Evolutionary conservation across 2,329 filamentous ascomycete genomes (phyloP), one percentile per base, ranked within the genome.

Genomic region (Simplicillium aogashimaense): DNA sequence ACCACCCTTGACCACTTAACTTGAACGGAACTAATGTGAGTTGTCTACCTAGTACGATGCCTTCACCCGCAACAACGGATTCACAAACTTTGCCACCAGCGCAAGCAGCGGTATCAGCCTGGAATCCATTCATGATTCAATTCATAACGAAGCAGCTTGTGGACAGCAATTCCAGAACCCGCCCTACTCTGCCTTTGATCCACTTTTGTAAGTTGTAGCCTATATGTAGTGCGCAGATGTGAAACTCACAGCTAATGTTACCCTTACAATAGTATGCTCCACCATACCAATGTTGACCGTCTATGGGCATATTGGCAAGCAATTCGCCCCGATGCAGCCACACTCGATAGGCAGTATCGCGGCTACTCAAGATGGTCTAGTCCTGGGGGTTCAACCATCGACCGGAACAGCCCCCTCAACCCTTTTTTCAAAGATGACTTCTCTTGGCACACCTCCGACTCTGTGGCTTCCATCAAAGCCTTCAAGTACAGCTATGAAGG

Each of bases 221-320:
- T n/a, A n/a, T n/a, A n/a, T n/a, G n/a, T n/a, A n/a, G n/a, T n/a
- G n/a, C n/a, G n/a, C n/a, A n/a, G n/a, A n/a, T n/a, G n/a, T n/a
- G n/a, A n/a, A n/a, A n/a, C n/a, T n/a, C n/a, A n/a, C n/a, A n/a
- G n/a, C n/a, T n/a, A n/a, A n/a, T n/a, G n/a, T n/a, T n/a, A n/a
- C n/a, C n/a, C n/a, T n/a, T n/a, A 7, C 12, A 16, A 9, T 14
- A 48, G 46, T 44, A 61, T 58, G 58, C 53, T 63, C 6, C 59
- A 63, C 40, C 63, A 63, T 56, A 56, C 65, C 47, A 74, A 79
- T 47, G 65, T 79, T 41, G 74, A 79, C 47, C 67, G 75, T 15
- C 62, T 79, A 18, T 76, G 75, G 51, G 65, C 70, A 4, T 55
- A 65, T 43, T 67, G 61, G 59, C 59, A 67, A 47, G 57, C 55